phyloP scores from a whole-genome alignment of 208 protist species.

The Trypanosoma cruzi region DNA sequence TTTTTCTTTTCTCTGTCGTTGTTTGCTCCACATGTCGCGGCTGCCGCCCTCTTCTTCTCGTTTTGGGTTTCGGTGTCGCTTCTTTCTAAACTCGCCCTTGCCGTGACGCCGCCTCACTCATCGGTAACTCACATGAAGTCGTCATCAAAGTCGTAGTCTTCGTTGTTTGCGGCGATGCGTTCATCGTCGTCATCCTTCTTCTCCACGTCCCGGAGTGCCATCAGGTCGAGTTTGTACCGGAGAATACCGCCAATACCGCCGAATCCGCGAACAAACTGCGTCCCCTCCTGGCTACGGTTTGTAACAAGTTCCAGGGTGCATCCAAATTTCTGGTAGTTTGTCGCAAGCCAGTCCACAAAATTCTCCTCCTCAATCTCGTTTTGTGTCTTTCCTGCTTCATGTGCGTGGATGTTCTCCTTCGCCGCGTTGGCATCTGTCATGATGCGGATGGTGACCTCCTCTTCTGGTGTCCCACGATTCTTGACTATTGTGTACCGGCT shows the following conservation, averaged over 20 bases:
- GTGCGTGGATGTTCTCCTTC: constrained; percentile 81
- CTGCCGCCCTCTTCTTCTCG: no score
- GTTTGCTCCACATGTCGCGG: no score
- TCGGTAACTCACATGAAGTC: constrained; percentile 49
- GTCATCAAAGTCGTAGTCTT: constrained; percentile 93
- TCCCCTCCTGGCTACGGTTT: constrained; percentile 96
- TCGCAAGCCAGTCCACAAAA: constrained; percentile 98
- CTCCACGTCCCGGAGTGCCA: constrained; percentile 88
- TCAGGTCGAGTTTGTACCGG: constrained; percentile 91
- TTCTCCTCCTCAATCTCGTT: constrained; percentile 91
- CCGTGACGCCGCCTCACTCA: no score
- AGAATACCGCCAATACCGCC: constrained; percentile 97
- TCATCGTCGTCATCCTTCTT: constrained; percentile 73
- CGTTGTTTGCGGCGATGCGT: constrained; percentile 60
- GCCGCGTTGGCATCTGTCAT: constrained; percentile 76
- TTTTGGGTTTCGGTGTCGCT: no score
- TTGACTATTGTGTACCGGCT: constrained; percentile 90
- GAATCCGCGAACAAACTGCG: constrained; percentile 98
- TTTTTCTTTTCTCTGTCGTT: neutral
- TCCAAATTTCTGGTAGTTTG: constrained; percentile 99
- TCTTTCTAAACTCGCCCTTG: no score
- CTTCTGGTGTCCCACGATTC: constrained; percentile 82
- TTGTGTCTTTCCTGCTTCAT: constrained; percentile 84
- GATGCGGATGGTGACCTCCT: constrained; percentile 53
- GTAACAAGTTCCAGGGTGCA: constrained; percentile 95